Evolutionary conservation across 1,284 basidiomycete species (phyloP), one percentile per base, ranked within the genome.

Genomic region (Pascua sp.): DNA sequence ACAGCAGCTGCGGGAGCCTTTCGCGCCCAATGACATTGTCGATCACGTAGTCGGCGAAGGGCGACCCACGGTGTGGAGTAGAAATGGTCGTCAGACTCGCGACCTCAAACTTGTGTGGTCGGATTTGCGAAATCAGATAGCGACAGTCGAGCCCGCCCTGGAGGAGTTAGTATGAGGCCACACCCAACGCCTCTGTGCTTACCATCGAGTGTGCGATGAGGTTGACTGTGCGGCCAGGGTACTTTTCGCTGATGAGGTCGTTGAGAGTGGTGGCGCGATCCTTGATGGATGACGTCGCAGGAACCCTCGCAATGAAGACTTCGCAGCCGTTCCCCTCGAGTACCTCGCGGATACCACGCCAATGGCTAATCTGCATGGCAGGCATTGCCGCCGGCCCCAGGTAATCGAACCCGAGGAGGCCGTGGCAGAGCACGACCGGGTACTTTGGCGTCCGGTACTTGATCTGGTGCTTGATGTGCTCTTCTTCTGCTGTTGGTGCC

Each of bases 171-270:
- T 32, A 32, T 32, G 4, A 32, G 7, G 17, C n/a, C 15, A 3
- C 15, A 47, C 15, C 18, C 1, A 15, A 43, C 4, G 7, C 7
- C 24, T 32, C 24, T 32, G 24, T 32, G 64, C 80, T 55, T 67
- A 89, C 89, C 92, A 95, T 96, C 67, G 87, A 90, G 71, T 96
- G 92, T n/a, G 88, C 91, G 51, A 96, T 88, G 47, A 98, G 82
- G 75, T 97, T 95, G 18, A 97, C 86, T 51, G 84, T 84, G 45
- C 86, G 81, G 5, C 89, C 91, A 0, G 88, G 85, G 76, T 90
- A 94, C 15, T 82, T 82, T 60, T 87, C 82, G 32, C 86, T 86
- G 61, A 98, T 89, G 64, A 82, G 84, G 56, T 86, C 80, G 70
- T 88, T 86, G n/a, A 97, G 82, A 8, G 92, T 91, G 65, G 85